phyloP scores from a whole-genome alignment of 2,329 filamentous ascomycete genomes.

The Claviceps pazoutovae region DNA sequence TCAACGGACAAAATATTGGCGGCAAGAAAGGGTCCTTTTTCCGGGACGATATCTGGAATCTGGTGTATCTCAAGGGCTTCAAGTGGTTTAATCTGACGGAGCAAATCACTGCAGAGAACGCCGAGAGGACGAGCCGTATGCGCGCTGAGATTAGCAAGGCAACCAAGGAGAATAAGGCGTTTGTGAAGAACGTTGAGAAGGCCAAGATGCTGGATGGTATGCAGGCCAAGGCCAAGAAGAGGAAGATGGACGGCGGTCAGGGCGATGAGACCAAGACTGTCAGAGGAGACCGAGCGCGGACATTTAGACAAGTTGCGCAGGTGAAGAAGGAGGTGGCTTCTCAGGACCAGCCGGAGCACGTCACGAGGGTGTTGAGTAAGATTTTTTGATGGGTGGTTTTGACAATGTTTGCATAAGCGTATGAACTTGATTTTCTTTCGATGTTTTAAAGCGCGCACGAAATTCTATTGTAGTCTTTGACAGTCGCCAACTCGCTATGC shows the following conservation, averaged over 20 bases:
- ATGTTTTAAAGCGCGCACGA: too few relatives aligned
- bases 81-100: constrained; percentile 68
- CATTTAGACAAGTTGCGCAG: constrained; percentile 54
- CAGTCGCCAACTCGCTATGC: too few relatives aligned
- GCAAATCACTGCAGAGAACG: constrained; percentile 70
- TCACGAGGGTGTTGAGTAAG: constrained; percentile 48
- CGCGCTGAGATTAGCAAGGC: constrained; percentile 64
- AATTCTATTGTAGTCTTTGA: too few relatives aligned
- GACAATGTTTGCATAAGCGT: neutral
- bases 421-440: too few relatives aligned
- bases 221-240: constrained; percentile 40
- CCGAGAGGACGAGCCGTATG: constrained; percentile 62
- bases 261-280: constrained; percentile 9
- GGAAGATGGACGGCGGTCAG: constrained; percentile 15
- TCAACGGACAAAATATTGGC: constrained; percentile 67
- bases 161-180: constrained; percentile 67
- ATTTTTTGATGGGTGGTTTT: constrained; percentile 37
- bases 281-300: constrained; percentile 18
- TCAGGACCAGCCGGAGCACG: constrained; percentile 37
- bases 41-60: constrained; percentile 75
- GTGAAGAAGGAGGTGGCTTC: constrained; percentile 33
- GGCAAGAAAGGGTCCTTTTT: constrained; percentile 77
- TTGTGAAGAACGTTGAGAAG: constrained; percentile 64
- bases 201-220: constrained; percentile 70
- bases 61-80: constrained; percentile 70